Conservation (phyloP, 371 early-diverging fungal genomes). For the Dinochytrium kinnereticum region DNA sequence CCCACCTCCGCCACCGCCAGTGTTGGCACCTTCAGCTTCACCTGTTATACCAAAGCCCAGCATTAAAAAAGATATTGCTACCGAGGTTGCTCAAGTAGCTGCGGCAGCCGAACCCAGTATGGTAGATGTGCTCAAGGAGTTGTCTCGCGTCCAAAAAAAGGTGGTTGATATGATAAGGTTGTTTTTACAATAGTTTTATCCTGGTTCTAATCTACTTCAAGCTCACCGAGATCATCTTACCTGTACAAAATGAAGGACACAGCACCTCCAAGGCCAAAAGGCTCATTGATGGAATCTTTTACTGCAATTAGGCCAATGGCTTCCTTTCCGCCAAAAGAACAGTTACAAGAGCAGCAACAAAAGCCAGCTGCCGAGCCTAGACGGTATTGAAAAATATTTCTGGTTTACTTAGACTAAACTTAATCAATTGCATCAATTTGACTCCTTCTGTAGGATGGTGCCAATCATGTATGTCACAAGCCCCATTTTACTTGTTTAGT, state of each 20-base stretch:
- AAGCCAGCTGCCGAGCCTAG: too few species aligned
- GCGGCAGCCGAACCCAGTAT: conserved; percentile 7
- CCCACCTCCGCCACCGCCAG: background rate
- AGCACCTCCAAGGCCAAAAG: background rate
- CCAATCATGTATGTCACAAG: background rate
- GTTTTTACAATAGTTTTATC: background rate
- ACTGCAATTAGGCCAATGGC: background rate
- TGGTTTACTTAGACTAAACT: background rate
- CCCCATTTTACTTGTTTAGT: background rate
- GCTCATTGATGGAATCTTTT: background rate
- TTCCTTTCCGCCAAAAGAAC: background rate
- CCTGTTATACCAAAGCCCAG: background rate
- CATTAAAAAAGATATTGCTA: background rate
- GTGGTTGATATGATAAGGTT: conserved; percentile 16
- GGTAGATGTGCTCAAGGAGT: conserved; percentile 10
- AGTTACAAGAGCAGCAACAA: too few species aligned
- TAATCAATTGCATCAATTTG: background rate
- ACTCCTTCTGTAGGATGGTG: background rate
- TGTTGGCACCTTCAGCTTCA: background rate
- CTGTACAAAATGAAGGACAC: background rate
- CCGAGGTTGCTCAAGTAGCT: background rate
- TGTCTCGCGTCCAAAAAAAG: conserved; percentile 9
- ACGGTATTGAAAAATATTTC: background rate
- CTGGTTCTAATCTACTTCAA: background rate
- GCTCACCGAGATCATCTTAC: background rate